Evolutionary conservation across 345 rosid species (phyloP), one percentile per base, ranked within the genome.

Genomic region (Laguncularia racemosa): DNA sequence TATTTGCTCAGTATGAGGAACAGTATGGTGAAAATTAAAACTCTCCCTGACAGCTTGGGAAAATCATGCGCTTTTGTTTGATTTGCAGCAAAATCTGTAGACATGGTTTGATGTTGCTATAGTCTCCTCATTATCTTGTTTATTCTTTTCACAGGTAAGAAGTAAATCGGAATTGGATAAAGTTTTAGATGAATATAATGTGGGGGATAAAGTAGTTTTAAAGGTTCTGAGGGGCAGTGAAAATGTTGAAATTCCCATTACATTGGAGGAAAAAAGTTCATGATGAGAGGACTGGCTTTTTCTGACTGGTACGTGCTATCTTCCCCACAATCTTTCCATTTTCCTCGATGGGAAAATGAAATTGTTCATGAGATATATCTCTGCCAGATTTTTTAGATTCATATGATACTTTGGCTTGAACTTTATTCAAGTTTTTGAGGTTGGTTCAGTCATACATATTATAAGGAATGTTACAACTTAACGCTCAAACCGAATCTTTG

Each of bases 101-200:
- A 7, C 11, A 9, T 33, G 40, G 9, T 33, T 33, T 33, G 28
- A 26, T 26, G 28, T 2, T 2, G 6, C 40, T 7, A 33, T 33
- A 33, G 7, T 33, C 40, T 33, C 40, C 4, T 33, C 11, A 33
- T 33, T 7, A 4, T 33, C 44, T 47, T 20, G 17, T 56, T 20
- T 13, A 13, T 51, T 21, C 20, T 47, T 33, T 61, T 16, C 38
- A 67, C 77, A 92, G 98, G 93, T 92, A 62, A 92, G 76, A 62
- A 81, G 73, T 86, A 92, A 86, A 76, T 86, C 85, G 15, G 96
- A 86, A 67, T 47, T 89, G 59, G 64, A 69, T 78, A 84, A 70
- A 76, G 75, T 72, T 58, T 74, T 89, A 73, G 95, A 92, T 75
- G 98, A 89, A 49, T 89, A 84, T 66, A 84, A 20, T 28, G 86